Base-by-base conservation (phyloP, 257 asterid species). In the Osmanthus fragrans region DNA sequence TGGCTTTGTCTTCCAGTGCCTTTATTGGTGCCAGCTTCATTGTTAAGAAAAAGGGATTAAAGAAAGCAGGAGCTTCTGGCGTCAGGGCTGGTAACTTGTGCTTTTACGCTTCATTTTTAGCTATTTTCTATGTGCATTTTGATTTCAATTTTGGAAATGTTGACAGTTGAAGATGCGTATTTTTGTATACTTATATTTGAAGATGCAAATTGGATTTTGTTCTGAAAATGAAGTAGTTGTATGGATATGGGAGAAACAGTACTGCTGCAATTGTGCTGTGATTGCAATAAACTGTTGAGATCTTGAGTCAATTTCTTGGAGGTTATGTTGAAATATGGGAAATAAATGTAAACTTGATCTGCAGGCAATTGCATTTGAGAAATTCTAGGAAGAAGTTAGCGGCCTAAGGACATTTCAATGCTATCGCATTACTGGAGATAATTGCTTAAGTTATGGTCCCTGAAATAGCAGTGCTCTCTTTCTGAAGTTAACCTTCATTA, bases 21-120 rank as follows among this genome's bases (percentile, higher is more conserved):
- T 92, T 92, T 75, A 92, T 92, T 63, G 97, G 97, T 6, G 92
- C 94, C 54, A 92, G 97, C 93, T 92, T 92, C 87, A 91, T 92
- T 77, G 96, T 92, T 76, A 92, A 92, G 97, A 92, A 92, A 77
- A 92, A 92, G 72, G 97, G 97, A n/a, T 80, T 92, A 47, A 92
- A 92, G 89, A 91, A 88, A 83, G 96, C 97, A 13, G 97, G 94
- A 39, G 96, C 94, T 84, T 88, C 94, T 23, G 97, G 97, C 54
- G 82, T 87, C 74, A 83, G 97, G 80, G 97, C 97, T 58, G 97
- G 97, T 92, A 87, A 40, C n/a, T 33, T 65, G 54, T 60, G 4
- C 13, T 25, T 56, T n/a, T n/a, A 66, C 8, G 33, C 51, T 5
- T 37, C 19, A 5, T 1, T 77, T 73, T 23, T 71, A 40, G 78